Base-by-base conservation (phyloP, 768 basidiomycete genomes). In the Steccherinum ochraceum region DNA sequence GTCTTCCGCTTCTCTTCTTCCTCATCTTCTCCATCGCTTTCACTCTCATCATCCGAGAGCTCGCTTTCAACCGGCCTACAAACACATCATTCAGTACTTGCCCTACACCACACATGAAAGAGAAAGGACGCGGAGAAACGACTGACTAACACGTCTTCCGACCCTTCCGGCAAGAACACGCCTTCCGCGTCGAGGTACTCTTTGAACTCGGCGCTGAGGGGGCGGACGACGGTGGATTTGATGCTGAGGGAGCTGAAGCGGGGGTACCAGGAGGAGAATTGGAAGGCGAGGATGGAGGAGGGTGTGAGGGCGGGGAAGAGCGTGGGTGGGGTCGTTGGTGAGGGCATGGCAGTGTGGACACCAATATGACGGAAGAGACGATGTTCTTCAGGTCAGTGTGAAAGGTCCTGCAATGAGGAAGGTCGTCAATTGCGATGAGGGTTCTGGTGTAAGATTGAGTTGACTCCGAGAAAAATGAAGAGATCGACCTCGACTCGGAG, bases 211-310 rank as follows among this genome's bases (percentile, higher is more conserved):
- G 66, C 62, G 3, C 76, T 72, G 5, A 93, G 68, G 0, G 89
- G 88, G 19, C 75, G 79, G 56, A 93, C 79, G 48, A 91, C 69
- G 7, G 79, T 90, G 5, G 86, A 88, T 64, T 80, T 86, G 57
- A 89, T 81, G 46, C 79, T 83, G 23, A 80, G 59, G 5, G 69
- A 65, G 10, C 81, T 69, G 64, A 89, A 93, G 5, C 57, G 62
- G 4, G 89, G 80, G 60, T 91, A 91, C 93, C 93, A 94, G 2
- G 80, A 79, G 1, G 90, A 92, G 58, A 89, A 88, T 50, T 91
- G 89, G 62, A 89, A 93, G 3, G 78, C 71, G 12, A 86, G 72
- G 49, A 91, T 71, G 59, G 83, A 79, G 3, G 71, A 62, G 13
- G 69, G 64, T 2, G 76, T 74, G 25, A 76, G 67, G 2, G 58